Base-by-base conservation (phyloP, 2,329 filamentous ascomycete genomes). In the Corinectria fuckeliana region DNA sequence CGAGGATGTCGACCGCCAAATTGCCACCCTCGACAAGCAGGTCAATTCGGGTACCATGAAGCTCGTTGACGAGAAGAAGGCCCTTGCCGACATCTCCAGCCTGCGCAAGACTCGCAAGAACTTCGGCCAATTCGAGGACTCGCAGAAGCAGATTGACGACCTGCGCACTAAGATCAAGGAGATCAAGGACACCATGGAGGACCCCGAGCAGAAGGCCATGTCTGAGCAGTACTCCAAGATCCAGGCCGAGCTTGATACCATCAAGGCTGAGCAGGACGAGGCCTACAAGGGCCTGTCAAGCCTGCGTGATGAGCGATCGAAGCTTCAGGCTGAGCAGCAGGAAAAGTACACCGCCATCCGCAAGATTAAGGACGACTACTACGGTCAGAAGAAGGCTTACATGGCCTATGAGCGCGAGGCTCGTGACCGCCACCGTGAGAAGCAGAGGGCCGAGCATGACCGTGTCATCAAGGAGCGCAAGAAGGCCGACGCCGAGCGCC, bases 31-130 rank as follows among this genome's bases (percentile, higher is more conserved):
- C 53, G 91, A 97, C 67, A 89, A 89, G 78, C 86, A 94, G 75
- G 93, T 98, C 69, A 91, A 96, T 76, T 86, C 88, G 32, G 94
- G 94, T 65, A 90, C 86, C 75, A 93, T 99, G 90, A 96, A 93
- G 81, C 82, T 99, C 50, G 95, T 98, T 10, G 95, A 99, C 71
- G 95, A 98, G 86, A 96, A 92, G 84, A 98, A 97, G 85, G 89
- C 92, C 8, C 84, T 98, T 18, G 81, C 85, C 50, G 92, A 97
- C 71, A 89, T 97, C 70, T 91, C 90, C 48, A 89, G 81, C 75
- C 81, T 98, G 67, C 89, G 91, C 77, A 96, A 96, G 83, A 86
- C 91, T 72, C 91, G 91, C 81, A 98, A 97, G 87, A 90, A 88
- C 78, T 97, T 99, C 76, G 87, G 88, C 58, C 86, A 88, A 62